Base-by-base conservation (phyloP, 2,329 filamentous ascomycete genomes). In the Ophiocordyceps camponoti-saundersi region DNA sequence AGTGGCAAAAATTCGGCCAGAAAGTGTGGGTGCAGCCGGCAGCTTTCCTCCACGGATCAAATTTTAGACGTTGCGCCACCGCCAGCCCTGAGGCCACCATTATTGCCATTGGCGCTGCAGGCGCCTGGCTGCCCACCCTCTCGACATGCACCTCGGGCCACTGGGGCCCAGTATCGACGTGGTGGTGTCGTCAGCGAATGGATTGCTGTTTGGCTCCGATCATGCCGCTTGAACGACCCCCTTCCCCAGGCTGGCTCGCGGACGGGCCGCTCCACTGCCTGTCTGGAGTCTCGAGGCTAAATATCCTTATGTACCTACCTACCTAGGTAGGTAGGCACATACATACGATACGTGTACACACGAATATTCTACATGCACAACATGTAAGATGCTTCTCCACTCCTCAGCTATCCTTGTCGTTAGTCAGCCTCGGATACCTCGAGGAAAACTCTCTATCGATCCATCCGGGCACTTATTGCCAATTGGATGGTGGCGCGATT, bases 81-180 rank as follows among this genome's bases (percentile, higher is more conserved):
- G n/a, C 36, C 36, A 18, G n/a, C 36, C 36, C 36, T 30, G 45
- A 46, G 45, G 22, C 50, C 46, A 44, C 36, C 36, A 20, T 20
- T 40, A 40, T 40, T 40, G 36, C 62, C 56, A 63, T 63, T 64
- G 61, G 61, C 43, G 51, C 44, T 53, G 53, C 61, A 61, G 60
- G 57, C 61, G 61, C 61, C 60, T 53, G 51, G 50, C 51, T 55
- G 49, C 48, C 52, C 47, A 49, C 51, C 29, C 47, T 52, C 45
- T 46, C 45, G 46, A 34, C 48, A 32, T 48, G 29, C 46, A 48
- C 45, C 23, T 39, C 40, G 42, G 42, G 46, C 46, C 50, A 49
- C 42, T 34, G 32, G n/a, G 18, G 36, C 18, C 36, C 36, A 40
- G n/a, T 11, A 18, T 40, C 36, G 36, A 40, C 36, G 36, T 40